These are phyloP conservation scores for Backusella luteola DNA, from an alignment of 192 early-diverging fungal genomes.

Conservation along the genomic window DNA sequence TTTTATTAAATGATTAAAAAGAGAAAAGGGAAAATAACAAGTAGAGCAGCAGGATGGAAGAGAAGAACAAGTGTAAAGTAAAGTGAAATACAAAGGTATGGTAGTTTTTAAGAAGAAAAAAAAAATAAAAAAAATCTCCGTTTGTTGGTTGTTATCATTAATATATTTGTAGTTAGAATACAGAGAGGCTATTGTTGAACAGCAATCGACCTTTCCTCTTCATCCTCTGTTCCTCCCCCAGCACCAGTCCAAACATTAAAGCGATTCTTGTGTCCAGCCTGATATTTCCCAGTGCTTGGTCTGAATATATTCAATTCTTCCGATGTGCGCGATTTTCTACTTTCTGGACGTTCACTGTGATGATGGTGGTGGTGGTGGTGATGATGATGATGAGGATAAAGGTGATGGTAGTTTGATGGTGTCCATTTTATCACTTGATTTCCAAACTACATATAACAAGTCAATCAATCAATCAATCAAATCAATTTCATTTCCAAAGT, in stretches of 20 bases:
- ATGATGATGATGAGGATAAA: not conserved
- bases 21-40: not conserved
- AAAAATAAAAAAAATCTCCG: not conserved
- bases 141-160: not conserved
- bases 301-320: constrained; percentile 3
- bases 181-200: not conserved
- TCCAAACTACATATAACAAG: not conserved
- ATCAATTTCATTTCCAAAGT: too few relatives aligned
- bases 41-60: not conserved
- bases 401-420: not conserved
- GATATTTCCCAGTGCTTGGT: not conserved
- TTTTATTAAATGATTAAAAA: not conserved
- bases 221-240: not conserved
- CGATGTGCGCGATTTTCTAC: not conserved
- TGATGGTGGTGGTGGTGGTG: not conserved
- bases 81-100: not conserved
- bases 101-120: not conserved
- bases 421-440: constrained; percentile 15
- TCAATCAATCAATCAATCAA: not conserved
- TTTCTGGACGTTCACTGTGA: not conserved
- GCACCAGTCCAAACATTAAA: not conserved
- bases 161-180: not conserved
- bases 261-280: not conserved
- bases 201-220: not conserved
- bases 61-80: not conserved